A percentile compares a stretch with the other conserved stretches of the same genome.
phyloP scores from a whole-genome alignment of 2,329 filamentous ascomycete species.

The Coniosporium tulheliwenetii region DNA sequence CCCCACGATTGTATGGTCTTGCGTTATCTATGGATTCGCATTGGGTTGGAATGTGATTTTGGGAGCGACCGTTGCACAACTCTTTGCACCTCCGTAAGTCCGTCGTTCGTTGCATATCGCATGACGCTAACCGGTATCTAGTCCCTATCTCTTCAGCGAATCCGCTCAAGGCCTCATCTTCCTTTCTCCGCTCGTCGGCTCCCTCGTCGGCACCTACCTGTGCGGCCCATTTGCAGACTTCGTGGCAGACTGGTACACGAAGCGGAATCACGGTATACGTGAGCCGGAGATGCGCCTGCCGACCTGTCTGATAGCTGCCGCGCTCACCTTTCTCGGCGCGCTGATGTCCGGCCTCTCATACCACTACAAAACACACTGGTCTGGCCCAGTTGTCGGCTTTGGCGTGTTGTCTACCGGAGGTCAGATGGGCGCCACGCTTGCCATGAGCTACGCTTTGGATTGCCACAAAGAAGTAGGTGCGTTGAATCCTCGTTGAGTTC shows the following conservation, averaged over 20 bases:
- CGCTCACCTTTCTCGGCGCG: slow-evolving; percentile 12
- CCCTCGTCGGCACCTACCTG: slow-evolving; percentile 9
- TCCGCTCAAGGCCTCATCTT: slow-evolving; percentile 12
- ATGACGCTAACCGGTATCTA: not conserved
- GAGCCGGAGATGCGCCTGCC: slow-evolving; percentile 10
- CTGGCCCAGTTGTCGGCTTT: slow-evolving; percentile 9
- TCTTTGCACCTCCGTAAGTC: slow-evolving; percentile 10
- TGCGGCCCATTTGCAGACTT: slow-evolving; percentile 7
- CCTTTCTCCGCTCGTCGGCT: slow-evolving; percentile 10
- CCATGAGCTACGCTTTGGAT: slow-evolving; percentile 11
- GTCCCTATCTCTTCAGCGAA: slow-evolving; percentile 10
- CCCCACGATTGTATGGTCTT: slow-evolving; percentile 13
- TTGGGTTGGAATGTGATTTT: slow-evolving; percentile 16
- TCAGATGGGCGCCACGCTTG: slow-evolving; percentile 14
- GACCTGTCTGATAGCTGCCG: slow-evolving; percentile 8
- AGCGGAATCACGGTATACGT: slow-evolving; percentile 7
- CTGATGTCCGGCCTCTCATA: slow-evolving; percentile 9
- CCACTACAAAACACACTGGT: slow-evolving; percentile 9
- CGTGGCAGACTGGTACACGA: slow-evolving; percentile 8
- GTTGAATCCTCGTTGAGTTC: not conserved
- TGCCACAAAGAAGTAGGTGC: slow-evolving; percentile 8
- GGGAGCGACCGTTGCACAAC: slow-evolving; percentile 10
- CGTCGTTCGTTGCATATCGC: not conserved
- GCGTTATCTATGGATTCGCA: slow-evolving; percentile 10
- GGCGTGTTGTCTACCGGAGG: slow-evolving; percentile 12